Evolutionary conservation across 2,329 filamentous ascomycete species (phyloP).

Genomic region (Stagonosporopsis tanaceti): DNA sequence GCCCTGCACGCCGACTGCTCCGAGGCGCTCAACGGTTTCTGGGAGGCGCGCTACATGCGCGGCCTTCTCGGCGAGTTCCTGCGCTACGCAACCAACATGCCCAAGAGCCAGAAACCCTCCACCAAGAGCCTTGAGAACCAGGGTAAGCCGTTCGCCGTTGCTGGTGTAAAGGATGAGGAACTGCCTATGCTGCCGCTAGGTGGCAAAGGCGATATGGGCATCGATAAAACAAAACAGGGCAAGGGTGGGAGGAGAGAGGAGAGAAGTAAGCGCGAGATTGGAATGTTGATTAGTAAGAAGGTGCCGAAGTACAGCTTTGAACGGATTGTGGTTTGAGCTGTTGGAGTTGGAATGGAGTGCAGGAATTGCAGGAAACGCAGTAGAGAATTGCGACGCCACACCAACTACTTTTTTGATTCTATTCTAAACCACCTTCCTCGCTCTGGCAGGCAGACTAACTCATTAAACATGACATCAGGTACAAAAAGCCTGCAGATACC

Average conservation of each 20-base stretch:
- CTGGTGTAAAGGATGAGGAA: conserved; percentile 52
- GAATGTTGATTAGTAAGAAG: conserved; percentile 78
- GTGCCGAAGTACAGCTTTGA: conserved; percentile 86
- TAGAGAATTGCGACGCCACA: background rate
- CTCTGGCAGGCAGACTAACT: too few species aligned
- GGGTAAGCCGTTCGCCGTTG: conserved; percentile 58
- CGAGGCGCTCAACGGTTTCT: conserved; percentile 74
- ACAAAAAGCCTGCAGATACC: too few species aligned
- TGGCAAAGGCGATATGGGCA: conserved; percentile 65
- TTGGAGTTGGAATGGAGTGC: background rate
- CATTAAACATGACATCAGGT: too few species aligned
- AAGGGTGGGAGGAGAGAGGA: conserved; percentile 74
- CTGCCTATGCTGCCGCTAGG: conserved; percentile 73
- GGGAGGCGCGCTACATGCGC: conserved; percentile 72
- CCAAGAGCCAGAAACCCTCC: conserved; percentile 43
- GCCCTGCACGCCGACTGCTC: conserved; percentile 73
- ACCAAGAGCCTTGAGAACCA: conserved; percentile 49
- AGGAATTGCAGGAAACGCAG: background rate
- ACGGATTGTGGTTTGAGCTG: conserved; percentile 61
- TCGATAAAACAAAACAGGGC: conserved; percentile 63
- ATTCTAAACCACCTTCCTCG: background rate
- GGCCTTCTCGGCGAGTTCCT: conserved; percentile 72
- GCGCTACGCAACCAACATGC: conserved; percentile 57
- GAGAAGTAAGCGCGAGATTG: conserved; percentile 76
- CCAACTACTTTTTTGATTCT: background rate